Evolutionary conservation across 2,329 filamentous ascomycete genomes (phyloP), one percentile per base, ranked within the genome.

Genomic region (Apiospora sp.): DNA sequence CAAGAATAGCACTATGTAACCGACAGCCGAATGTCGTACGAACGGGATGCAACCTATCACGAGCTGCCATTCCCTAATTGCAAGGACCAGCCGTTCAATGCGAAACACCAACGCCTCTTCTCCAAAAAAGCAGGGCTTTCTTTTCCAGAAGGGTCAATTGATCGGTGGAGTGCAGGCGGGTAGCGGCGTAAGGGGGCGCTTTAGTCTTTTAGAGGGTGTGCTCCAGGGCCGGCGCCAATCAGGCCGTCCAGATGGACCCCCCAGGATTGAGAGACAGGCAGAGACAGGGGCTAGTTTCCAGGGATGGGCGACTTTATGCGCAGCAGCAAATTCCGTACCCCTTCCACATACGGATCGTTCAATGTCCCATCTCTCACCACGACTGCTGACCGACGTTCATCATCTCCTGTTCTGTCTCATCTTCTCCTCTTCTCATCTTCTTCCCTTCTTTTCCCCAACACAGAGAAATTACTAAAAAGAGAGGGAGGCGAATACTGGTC

Each of bases 1-100:
- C 7, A 3, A 6, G 34, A 24, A 41, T 41, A 19, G 22, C 8
- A 24, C 22, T n/a, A 48, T 48, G 16, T 7, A 22, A 48, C 22
- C n/a, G 49, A n/a, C 58, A 64, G 58, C 34, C 58, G 34, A 64
- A 22, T 3, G 27, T 34, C 54, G 54, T 34, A 64, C 58, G 22
- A 64, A 41, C 58, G 58, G 58, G 34, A 64, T 64, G 58, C 14
- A n/a, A 64, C 58, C 58, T 64, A 64, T 64, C 58, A 64, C 58
- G 34, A n/a, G 8, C 34, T 64, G 22, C 19, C 19, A 12, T 64
- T 41, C 58, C 58, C 22, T 37, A 64, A 41, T 64, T 64, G 58
- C 58, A 64, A 41, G 58, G 58, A 64, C 58, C 58, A 64, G 58
- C 34, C 22, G 58, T 24, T 64, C 30, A 64, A 64, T 64, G 58